Conservation (phyloP, 345 rosid species). For the Acer saccharum region DNA sequence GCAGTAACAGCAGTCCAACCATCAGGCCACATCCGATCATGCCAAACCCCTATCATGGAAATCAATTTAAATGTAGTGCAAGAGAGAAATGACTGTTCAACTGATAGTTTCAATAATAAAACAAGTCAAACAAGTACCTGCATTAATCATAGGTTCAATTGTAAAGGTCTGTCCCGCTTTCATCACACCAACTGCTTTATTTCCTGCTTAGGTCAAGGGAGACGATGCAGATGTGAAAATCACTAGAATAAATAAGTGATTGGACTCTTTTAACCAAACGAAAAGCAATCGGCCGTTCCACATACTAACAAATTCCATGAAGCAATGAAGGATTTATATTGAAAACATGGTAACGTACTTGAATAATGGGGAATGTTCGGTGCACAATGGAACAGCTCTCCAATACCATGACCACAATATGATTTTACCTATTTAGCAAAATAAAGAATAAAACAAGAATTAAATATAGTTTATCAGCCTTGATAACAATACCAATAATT, state of each 20-base stretch:
- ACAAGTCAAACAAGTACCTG: constrained; percentile 46
- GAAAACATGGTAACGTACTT: constrained; percentile 44
- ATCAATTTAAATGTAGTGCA: neutral
- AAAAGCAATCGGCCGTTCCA: neutral
- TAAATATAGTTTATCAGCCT: constrained; percentile 7
- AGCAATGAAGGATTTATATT: neutral
- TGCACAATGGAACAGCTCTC: constrained; percentile 97
- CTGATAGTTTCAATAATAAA: neutral
- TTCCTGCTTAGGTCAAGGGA: constrained; percentile 65
- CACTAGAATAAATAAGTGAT: neutral
- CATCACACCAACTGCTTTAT: constrained; percentile 97
- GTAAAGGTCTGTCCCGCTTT: constrained; percentile 96
- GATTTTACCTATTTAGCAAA: constrained; percentile 72
- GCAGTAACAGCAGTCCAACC: constrained; percentile 97
- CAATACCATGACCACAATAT: constrained; percentile 94
- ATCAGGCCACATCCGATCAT: constrained; percentile 96
- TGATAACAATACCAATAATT: neutral
- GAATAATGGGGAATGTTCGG: constrained; percentile 97
- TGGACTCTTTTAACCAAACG: neutral
- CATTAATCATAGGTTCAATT: constrained; percentile 97
- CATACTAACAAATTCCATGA: neutral
- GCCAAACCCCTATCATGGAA: constrained; percentile 64
- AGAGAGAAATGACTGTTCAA: neutral
- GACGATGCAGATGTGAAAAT: constrained; percentile 16
- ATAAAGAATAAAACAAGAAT: constrained; percentile 4